Base-by-base conservation (phyloP, 768 basidiomycete species). In the Pleurotus citrinopileatus region DNA sequence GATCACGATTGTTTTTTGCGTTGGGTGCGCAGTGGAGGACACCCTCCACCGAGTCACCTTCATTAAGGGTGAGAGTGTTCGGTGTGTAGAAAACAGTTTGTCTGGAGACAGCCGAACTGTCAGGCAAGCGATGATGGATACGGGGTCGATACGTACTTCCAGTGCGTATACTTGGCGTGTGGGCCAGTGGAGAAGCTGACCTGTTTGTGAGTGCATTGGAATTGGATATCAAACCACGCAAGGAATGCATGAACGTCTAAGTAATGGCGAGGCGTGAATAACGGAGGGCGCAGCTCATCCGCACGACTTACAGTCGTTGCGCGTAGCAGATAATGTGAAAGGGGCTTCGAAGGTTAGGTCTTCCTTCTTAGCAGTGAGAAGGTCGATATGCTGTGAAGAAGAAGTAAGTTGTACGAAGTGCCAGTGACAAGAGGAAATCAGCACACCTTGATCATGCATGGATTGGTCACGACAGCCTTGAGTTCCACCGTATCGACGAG, bases 51-150 rank as follows among this genome's bases (percentile, higher is more conserved):
- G 73, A 70, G 66, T 98, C 86, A 52, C 86, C 88, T 60, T 84
- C 73, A 46, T 73, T 77, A 28, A 94, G 73, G 5, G 84, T 86
- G 53, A 91, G 65, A 23, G 91, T 89, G 15, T 81, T 75, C 28
- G 87, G 89, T 32, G 95, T 97, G 73, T 99, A 99, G 77, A 99
- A 98, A 19, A 99, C 97, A 54, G 95, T 98, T 82, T 98, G 92
- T 69, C 90, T 90, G 60, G 13, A 46, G 25, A 32, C 5, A n/a
- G 23, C 42, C 28, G 25, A n/a, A 55, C n/a, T n/a, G n/a, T n/a
- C n/a, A n/a, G n/a, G 15, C 47, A 4, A 15, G 20, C 19, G 34
- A 15, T 8, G 10, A 23, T 2, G 47, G 42, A 36, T 25, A 38
- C 26, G 22, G 8, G 29, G 28, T 13, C 15, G 17, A 22, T 8